phyloP scores from a whole-genome alignment of 495 filamentous ascomycete genomes.

The Aspergillus incahuasiensis region DNA sequence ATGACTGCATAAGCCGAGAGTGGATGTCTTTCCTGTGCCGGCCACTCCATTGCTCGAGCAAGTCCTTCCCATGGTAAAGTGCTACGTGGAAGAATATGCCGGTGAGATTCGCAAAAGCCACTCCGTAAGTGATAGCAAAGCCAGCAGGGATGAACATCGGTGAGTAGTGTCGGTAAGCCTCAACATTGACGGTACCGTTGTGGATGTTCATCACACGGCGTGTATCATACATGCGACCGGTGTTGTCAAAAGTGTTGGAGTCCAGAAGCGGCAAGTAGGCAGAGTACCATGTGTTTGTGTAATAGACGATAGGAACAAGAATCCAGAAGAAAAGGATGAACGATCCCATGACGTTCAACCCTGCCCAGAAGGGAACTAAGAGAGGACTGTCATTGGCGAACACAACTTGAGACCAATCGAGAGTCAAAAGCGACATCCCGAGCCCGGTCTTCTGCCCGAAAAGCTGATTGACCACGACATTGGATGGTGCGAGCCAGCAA shows the following conservation, averaged over 20 bases:
- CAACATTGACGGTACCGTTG: conserved; percentile 36
- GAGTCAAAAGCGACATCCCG: conserved; percentile 81
- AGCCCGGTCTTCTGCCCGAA: conserved; percentile 63
- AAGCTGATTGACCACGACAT: conserved; percentile 62
- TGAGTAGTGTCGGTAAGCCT: conserved; percentile 41
- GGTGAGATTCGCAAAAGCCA: conserved; percentile 66
- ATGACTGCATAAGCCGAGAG: conserved; percentile 35
- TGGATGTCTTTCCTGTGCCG: conserved; percentile 53
- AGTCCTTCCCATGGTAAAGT: conserved; percentile 59
- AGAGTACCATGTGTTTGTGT: conserved; percentile 62
- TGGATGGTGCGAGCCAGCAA: conserved; percentile 83
- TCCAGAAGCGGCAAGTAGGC: conserved; percentile 45
- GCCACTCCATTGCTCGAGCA: conserved; percentile 57
- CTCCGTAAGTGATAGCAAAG: conserved; percentile 55
- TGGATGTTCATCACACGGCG: conserved; percentile 34
- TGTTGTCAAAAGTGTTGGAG: conserved; percentile 45
- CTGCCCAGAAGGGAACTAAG: conserved; percentile 87
- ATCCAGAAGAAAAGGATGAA: conserved; percentile 88
- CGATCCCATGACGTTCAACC: conserved; percentile 80
- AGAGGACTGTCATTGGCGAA: conserved; percentile 81
- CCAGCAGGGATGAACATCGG: conserved; percentile 45
- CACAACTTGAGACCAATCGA: conserved; percentile 91
- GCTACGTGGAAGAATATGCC: conserved; percentile 62
- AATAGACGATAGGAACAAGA: conserved; percentile 70
- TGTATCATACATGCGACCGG: conserved; percentile 39